These are phyloP conservation scores for Arthrobotrys conoides DNA, from an alignment of 2,329 filamentous ascomycete genomes.

Conservation along the genomic window DNA sequence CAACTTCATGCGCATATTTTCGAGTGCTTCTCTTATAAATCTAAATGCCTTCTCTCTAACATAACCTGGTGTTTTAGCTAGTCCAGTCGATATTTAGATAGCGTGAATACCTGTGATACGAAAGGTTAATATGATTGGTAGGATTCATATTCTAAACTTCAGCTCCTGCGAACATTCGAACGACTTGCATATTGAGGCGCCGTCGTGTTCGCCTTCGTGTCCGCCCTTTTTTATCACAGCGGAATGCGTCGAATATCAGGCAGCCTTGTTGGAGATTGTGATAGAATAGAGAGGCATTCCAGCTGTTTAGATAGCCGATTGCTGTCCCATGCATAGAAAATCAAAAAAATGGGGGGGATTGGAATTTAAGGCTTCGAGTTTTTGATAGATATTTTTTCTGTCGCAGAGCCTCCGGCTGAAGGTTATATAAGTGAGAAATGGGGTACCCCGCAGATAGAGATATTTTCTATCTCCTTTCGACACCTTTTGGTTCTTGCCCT, in stretches of 20 bases:
- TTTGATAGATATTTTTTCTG: background rate
- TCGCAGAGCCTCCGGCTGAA: constrained; percentile 6
- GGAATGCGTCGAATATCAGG: too few relatives aligned
- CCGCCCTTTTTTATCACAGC: too few relatives aligned
- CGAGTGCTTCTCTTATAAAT: too few relatives aligned
- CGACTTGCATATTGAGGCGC: background rate
- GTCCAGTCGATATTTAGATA: too few relatives aligned
- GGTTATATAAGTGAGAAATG: background rate
- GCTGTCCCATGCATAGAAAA: too few relatives aligned
- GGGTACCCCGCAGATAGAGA: background rate
- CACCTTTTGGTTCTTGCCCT: background rate
- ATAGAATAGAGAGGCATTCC: constrained; percentile 9
- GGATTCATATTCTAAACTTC: background rate
- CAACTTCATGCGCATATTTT: constrained; percentile 15
- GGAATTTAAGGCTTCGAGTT: background rate
- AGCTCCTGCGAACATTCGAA: background rate
- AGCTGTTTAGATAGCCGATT: constrained; percentile 1
- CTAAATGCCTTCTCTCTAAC: too few relatives aligned
- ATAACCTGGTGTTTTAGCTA: background rate
- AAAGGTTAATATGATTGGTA: background rate
- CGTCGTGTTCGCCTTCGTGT: too few relatives aligned
- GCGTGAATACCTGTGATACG: background rate
- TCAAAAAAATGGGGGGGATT: background rate
- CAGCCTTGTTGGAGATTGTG: background rate
- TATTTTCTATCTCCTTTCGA: background rate